phyloP scores from a whole-genome alignment of 768 basidiomycete species.

The Terana coerulea region DNA sequence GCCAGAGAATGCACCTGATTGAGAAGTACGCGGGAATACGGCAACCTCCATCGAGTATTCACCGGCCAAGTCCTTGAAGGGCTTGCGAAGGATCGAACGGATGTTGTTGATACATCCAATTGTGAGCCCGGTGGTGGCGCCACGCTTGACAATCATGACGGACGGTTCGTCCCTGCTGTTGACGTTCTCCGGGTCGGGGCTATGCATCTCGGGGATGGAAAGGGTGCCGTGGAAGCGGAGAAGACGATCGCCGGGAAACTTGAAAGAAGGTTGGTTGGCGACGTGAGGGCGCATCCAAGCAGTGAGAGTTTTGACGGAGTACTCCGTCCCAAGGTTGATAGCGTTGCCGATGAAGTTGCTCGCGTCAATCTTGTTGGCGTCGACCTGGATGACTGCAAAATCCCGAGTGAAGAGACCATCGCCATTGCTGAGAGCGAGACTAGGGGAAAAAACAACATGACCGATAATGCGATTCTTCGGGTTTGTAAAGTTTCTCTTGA shows the following conservation, averaged over 20 bases:
- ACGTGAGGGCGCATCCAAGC: slow-evolving; percentile 16
- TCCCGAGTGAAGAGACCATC: slow-evolving; percentile 19
- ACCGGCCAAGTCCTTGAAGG: not conserved
- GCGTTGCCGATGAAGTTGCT: slow-evolving; percentile 20
- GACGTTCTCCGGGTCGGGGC: not conserved
- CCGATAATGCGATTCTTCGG: slow-evolving; percentile 21
- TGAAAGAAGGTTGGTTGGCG: slow-evolving; percentile 14
- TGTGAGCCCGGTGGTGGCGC: not conserved
- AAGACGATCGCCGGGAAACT: slow-evolving; percentile 20
- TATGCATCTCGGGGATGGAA: slow-evolving; percentile 18
- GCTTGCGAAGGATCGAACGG: not conserved
- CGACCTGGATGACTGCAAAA: slow-evolving; percentile 25
- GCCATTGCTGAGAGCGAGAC: slow-evolving; percentile 13
- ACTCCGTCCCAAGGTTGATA: slow-evolving; percentile 19
- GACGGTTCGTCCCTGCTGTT: not conserved
- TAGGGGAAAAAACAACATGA: slow-evolving; percentile 23
- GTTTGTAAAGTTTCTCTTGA: slow-evolving; percentile 18
- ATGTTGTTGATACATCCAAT: not conserved
- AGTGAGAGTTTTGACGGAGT: slow-evolving; percentile 11
- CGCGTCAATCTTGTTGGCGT: slow-evolving; percentile 20
- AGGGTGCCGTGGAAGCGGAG: slow-evolving; percentile 14
- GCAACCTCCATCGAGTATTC: not conserved
- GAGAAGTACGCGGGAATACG: not conserved
- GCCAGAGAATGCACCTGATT: not conserved
- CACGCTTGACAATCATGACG: not conserved